phyloP scores from a whole-genome alignment of 805 yeast species.

The Henningerozyma blattae region DNA sequence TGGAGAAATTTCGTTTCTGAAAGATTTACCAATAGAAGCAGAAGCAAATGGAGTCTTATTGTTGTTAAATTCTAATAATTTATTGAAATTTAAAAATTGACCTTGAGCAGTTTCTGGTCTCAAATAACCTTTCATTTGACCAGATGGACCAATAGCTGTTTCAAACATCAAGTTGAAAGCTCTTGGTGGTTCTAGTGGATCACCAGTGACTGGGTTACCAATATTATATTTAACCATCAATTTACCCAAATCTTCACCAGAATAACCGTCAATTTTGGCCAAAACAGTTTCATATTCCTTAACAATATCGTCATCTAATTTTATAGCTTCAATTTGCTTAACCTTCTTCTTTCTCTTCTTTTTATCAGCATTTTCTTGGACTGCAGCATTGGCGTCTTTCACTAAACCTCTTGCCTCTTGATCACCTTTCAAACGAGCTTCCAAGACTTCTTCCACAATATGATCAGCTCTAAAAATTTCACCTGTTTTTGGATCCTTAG shows the following conservation, averaged over 20 bases:
- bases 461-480: conserved; percentile 99
- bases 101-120: conserved; percentile 99
- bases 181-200: conserved; percentile 74
- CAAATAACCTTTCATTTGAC: conserved; percentile 85
- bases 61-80: conserved; percentile 88
- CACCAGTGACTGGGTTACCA: conserved; percentile 85
- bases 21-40: conserved; percentile 96
- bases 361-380: conserved; percentile 65
- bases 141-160: conserved; percentile 98
- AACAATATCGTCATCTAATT: conserved; percentile 71
- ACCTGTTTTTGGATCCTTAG: conserved; percentile 88
- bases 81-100: conserved; percentile 90
- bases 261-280: conserved; percentile 91
- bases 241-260: conserved; percentile 87
- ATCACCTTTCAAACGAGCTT: conserved; percentile 92
- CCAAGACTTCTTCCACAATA: conserved; percentile 93
- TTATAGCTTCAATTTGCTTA: conserved; percentile 81
- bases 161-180: conserved; percentile 98
- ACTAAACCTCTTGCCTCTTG: conserved; percentile 85
- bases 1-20: conserved; percentile 98
- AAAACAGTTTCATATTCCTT: conserved; percentile 75
- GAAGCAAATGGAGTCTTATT: conserved; percentile 98
- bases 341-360: conserved; percentile 93
- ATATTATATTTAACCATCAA: conserved; percentile 73
- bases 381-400: conserved; percentile 40